phyloP scores from a whole-genome alignment of 164 flowering plant genomes.

The Magnolia officinalis region DNA sequence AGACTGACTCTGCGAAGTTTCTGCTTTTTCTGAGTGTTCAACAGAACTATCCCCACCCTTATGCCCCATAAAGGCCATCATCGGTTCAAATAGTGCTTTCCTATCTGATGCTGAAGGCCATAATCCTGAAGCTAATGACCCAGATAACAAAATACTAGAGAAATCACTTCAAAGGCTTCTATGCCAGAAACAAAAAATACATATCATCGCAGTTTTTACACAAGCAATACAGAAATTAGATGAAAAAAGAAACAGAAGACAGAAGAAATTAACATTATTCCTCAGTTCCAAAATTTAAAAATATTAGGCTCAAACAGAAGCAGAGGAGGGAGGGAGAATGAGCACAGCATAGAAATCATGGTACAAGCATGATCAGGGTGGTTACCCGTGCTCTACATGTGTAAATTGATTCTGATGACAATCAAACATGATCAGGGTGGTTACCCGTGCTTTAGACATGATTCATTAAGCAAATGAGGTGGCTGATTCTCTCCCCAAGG shows the following conservation, averaged over 20 bases:
- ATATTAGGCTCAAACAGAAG: too few relatives aligned
- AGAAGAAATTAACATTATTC: background rate
- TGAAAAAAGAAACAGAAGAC: background rate
- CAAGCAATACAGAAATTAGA: background rate
- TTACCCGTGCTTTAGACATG: too few relatives aligned
- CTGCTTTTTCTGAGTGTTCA: constrained; percentile 35
- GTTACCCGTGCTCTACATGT: too few relatives aligned
- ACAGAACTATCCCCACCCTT: constrained; percentile 44
- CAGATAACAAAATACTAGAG: background rate
- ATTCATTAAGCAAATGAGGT: too few relatives aligned
- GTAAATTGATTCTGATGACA: too few relatives aligned
- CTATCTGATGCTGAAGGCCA: constrained; percentile 63
- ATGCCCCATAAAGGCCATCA: constrained; percentile 83
- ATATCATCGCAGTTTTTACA: background rate
- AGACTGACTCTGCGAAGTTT: constrained; percentile 21
- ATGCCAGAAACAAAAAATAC: background rate
- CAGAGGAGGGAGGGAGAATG: too few relatives aligned
- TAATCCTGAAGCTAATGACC: constrained; percentile 52
- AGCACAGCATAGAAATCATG: too few relatives aligned
- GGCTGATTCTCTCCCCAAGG: too few relatives aligned
- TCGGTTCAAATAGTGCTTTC: constrained; percentile 71
- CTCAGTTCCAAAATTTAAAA: too few relatives aligned
- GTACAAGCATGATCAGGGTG: too few relatives aligned
- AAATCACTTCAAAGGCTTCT: background rate
- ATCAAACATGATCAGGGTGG: too few relatives aligned